These are phyloP conservation scores for Dendrobium catenatum DNA, from an alignment of 106 monocot genomes.

Conservation along the genomic window DNA sequence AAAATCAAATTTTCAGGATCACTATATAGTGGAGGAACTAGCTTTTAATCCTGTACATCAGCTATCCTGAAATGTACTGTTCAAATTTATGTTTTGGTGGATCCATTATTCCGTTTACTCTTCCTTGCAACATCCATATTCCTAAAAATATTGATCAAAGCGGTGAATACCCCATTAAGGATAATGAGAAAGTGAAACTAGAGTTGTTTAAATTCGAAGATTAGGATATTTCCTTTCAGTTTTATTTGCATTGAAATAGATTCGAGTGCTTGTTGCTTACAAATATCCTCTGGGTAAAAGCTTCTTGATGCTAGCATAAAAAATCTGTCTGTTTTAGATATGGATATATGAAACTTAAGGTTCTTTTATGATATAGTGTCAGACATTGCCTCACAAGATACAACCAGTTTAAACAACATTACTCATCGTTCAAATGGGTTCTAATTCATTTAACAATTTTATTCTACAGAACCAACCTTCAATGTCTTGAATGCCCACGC, in stretches of 20 bases:
- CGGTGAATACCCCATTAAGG: neutral
- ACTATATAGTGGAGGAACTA: no score
- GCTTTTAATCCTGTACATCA: no score
- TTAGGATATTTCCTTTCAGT: conserved; percentile 6
- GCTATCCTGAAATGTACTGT: conserved; percentile 16
- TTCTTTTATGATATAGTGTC: conserved; percentile 5
- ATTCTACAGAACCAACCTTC: no score
- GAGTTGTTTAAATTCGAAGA: neutral
- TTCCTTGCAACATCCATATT: neutral
- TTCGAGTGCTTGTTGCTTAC: conserved; percentile 61
- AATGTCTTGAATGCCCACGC: no score
- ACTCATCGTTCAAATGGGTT: no score
- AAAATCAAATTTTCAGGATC: no score
- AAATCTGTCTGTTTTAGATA: conserved; percentile 36
- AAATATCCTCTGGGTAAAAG: conserved; percentile 53
- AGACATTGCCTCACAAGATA: neutral
- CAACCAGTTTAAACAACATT: no score
- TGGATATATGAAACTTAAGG: conserved; percentile 30
- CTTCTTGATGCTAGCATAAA: conserved; percentile 35
- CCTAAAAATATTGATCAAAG: neutral
- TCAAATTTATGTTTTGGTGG: conserved; percentile 16
- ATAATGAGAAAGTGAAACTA: neutral
- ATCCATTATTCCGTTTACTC: conserved; percentile 8
- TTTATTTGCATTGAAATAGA: conserved; percentile 14
- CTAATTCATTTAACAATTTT: no score